Conservation (phyloP, 1,284 basidiomycete species). For the Pseudozyma hubeiensis region DNA sequence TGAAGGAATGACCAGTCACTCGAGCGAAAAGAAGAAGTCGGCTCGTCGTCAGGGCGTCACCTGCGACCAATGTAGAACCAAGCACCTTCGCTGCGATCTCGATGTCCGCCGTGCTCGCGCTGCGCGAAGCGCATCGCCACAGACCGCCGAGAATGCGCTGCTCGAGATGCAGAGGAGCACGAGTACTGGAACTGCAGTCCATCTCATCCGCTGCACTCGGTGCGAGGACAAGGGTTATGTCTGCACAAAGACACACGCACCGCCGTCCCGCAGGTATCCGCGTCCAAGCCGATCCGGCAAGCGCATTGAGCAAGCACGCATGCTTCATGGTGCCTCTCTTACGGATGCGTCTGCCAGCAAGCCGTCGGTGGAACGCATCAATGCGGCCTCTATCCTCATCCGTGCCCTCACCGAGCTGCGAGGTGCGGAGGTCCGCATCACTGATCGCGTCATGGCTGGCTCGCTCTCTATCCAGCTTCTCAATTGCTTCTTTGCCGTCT, state of each 20-base stretch:
- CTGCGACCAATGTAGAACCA: slow-evolving; percentile 62
- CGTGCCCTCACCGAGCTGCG: slow-evolving; percentile 44
- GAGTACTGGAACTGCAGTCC: slow-evolving; percentile 33
- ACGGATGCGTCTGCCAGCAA: slow-evolving; percentile 6
- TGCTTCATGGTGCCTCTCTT: slow-evolving; percentile 56
- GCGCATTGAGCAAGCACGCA: slow-evolving; percentile 65
- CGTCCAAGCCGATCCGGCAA: slow-evolving; percentile 64
- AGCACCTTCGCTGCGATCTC: slow-evolving; percentile 63
- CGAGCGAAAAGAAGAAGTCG: slow-evolving; percentile 43
- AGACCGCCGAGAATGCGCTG: slow-evolving; percentile 14
- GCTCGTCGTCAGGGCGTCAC: slow-evolving; percentile 52
- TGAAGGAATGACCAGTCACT: slow-evolving; percentile 11
- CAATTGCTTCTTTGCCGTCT: slow-evolving; percentile 60
- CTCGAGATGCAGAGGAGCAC: slow-evolving; percentile 37
- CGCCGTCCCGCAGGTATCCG: slow-evolving; percentile 58
- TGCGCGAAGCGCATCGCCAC: slow-evolving; percentile 23
- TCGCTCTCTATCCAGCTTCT: slow-evolving; percentile 57
- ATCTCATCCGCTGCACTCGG: slow-evolving; percentile 53
- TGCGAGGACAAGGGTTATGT: slow-evolving; percentile 56
- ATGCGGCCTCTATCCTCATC: slow-evolving; percentile 39
- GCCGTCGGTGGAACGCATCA: slow-evolving; percentile 28
- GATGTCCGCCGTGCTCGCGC: slow-evolving; percentile 43
- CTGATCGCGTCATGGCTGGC: slow-evolving; percentile 54
- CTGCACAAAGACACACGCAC: slow-evolving; percentile 58
- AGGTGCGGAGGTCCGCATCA: slow-evolving; percentile 48